Evolutionary conservation across 1,139 yeast genomes (phyloP), one percentile per base, ranked within the genome.

Genomic region (Candida neerlandica): DNA sequence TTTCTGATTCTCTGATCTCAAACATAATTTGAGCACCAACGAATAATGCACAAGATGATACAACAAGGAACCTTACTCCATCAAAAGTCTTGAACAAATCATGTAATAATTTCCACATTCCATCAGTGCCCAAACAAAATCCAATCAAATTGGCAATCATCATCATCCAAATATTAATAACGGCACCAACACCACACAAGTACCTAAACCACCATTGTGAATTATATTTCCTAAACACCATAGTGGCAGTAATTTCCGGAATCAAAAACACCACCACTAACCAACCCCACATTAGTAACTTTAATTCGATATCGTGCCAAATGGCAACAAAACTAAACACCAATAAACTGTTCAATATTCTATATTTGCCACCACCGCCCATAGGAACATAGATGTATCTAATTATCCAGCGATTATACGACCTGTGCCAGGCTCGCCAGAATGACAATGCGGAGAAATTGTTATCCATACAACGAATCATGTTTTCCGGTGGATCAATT

Each of bases 391-490:
- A 94, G 43, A 94, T 80, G 59, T 85, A 85, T 54, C 96, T 77
- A 15, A 88, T 78, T 40, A 89, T 86, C 96, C 97, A 95, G 57
- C 89, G 80, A 69, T 94, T 92, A 70, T 76, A 95, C 39, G 96
- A 87, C 59, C 98, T 80, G 66, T 95, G 99, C 99, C 99, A 95
- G 2, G 97, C 96, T 62, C 99, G 80, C 99, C 99, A 95, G 66
- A 95, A 95, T 10, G 96, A 91, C 54, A 89, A 68, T 0, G 97
- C 95, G 23, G 96, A 87, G 65, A 86, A 94, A 67, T 94, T 95
- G 67, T 95, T 90, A 65, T 90, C 89, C 83, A 95, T 90, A 64
- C 99, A 92, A 51, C 99, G 77, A 51, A 95, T 84, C 99, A 95
- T 95, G 62, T 95, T 95, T 64, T 95, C 99, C 1, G 99, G 98